Conservation (phyloP, 108 stramenopile species). For the Nitzschia sp. region DNA sequence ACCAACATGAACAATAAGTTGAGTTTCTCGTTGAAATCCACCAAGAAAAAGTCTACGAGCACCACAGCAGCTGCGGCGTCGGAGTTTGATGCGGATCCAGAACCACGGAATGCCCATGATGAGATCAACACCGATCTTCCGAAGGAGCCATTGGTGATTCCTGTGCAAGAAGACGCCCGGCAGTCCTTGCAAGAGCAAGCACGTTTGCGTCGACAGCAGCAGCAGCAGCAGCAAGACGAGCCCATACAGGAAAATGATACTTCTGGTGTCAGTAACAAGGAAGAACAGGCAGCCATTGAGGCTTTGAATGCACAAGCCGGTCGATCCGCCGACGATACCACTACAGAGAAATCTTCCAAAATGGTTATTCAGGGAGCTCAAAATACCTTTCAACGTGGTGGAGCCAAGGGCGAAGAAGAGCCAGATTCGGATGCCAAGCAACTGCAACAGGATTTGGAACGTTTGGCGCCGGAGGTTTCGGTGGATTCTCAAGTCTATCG, state of each 20-base stretch:
- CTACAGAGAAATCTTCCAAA: conserved; percentile 5
- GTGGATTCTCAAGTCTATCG: conserved; percentile 64
- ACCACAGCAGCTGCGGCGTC: neutral
- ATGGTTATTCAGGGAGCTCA: conserved; percentile 23
- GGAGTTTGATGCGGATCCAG: conserved; percentile 10
- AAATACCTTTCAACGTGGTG: conserved; percentile 34
- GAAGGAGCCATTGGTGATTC: conserved; percentile 40
- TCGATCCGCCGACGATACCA: neutral
- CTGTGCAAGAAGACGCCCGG: conserved; percentile 27
- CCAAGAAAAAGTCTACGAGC: neutral
- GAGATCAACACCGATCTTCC: conserved; percentile 10
- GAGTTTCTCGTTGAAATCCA: conserved; percentile 8
- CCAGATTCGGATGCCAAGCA: conserved; percentile 27
- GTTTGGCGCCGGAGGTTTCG: conserved; percentile 23
- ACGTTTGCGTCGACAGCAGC: conserved; percentile 9
- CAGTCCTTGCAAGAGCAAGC: conserved; percentile 35
- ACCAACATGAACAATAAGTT: conserved; percentile 5
- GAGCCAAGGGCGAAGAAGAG: neutral
- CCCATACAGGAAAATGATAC: neutral
- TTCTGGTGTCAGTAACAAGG: neutral
- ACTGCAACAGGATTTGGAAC: conserved; percentile 29
- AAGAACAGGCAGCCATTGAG: conserved; percentile 37
- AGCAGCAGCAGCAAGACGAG: conserved; percentile 2
- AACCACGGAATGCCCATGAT: neutral
- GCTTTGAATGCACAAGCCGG: conserved; percentile 31